These are phyloP conservation scores for Xylariaceae sp. DNA, from an alignment of 2,329 filamentous ascomycete species.

Conservation along the genomic window DNA sequence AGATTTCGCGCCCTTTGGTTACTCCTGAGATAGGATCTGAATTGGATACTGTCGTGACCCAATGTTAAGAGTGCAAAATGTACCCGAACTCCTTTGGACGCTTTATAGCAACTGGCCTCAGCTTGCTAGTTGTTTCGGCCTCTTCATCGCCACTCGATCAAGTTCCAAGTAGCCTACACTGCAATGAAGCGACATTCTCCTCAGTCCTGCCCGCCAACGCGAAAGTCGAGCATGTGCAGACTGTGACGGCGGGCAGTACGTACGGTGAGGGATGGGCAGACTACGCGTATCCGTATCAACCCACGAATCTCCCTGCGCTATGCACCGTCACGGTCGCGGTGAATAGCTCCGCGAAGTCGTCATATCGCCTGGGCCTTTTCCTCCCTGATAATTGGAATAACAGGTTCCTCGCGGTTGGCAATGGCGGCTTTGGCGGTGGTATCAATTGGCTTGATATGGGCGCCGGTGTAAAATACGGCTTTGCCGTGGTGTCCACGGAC, in stretches of 20 bases:
- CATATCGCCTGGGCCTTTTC: constrained; percentile 37
- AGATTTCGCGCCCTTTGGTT: too few relatives aligned
- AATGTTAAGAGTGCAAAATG: constrained; percentile 5
- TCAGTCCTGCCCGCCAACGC: constrained; percentile 25
- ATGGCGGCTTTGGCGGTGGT: constrained; percentile 36
- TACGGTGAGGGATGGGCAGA: constrained; percentile 36
- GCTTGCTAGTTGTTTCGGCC: constrained; percentile 5
- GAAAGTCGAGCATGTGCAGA: constrained; percentile 28
- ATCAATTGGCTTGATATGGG: constrained; percentile 36
- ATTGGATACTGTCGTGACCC: too few relatives aligned
- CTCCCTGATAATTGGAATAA: constrained; percentile 36
- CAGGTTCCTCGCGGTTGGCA: constrained; percentile 36
- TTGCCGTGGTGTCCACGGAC: constrained; percentile 39
- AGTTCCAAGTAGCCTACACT: constrained; percentile 14
- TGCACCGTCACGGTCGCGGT: constrained; percentile 37
- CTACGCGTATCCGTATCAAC: constrained; percentile 33
- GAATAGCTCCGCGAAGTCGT: constrained; percentile 29
- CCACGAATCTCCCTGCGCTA: constrained; percentile 36
- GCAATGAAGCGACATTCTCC: constrained; percentile 21
- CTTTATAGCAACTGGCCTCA: constrained; percentile 7
- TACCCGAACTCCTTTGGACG: constrained; percentile 8
- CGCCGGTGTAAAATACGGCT: constrained; percentile 34
- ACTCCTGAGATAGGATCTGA: too few relatives aligned
- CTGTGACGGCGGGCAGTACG: constrained; percentile 29
- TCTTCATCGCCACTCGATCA: constrained; percentile 9